A percentile compares a stretch with the other conserved stretches of the same genome.
Conservation (phyloP, 2,329 filamentous ascomycete species). For the Ascochyta clinopodiicola region DNA sequence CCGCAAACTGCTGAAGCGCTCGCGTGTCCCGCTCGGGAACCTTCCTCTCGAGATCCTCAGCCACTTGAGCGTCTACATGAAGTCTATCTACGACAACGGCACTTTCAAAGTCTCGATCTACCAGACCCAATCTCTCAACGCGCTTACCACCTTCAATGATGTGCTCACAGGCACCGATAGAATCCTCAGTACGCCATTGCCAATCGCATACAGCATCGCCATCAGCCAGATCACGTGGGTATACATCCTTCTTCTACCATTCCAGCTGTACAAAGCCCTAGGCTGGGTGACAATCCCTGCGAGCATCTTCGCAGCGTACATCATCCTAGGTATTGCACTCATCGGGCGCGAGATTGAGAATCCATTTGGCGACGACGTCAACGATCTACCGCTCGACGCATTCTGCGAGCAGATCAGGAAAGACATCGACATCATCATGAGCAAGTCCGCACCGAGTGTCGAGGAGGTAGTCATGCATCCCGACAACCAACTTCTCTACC, state of each 20-base stretch:
- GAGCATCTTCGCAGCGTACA: constrained; percentile 74
- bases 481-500: constrained; percentile 62
- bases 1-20: constrained; percentile 74
- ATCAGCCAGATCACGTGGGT: constrained; percentile 87
- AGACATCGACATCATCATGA: constrained; percentile 77
- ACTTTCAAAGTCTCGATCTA: constrained; percentile 65
- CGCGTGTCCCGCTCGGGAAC: constrained; percentile 75
- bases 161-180: constrained; percentile 75
- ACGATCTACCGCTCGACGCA: constrained; percentile 69
- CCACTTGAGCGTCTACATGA: constrained; percentile 71
- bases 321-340: constrained; percentile 77
- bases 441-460: constrained; percentile 58
- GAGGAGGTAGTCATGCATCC: constrained; percentile 58
- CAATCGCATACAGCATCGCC: constrained; percentile 82
- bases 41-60: constrained; percentile 79
- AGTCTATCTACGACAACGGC: constrained; percentile 63
- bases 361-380: constrained; percentile 83
- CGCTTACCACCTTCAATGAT: constrained; percentile 71
- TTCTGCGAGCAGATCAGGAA: constrained; percentile 76
- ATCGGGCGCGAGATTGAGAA: constrained; percentile 87
- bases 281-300: constrained; percentile 79
- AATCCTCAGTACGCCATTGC: constrained; percentile 80
- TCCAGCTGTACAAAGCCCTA: constrained; percentile 72
- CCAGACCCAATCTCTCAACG: constrained; percentile 66
- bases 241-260: constrained; percentile 80